Base-by-base conservation (phyloP, 2,329 filamentous ascomycete species). In the Sarocladium strictum region DNA sequence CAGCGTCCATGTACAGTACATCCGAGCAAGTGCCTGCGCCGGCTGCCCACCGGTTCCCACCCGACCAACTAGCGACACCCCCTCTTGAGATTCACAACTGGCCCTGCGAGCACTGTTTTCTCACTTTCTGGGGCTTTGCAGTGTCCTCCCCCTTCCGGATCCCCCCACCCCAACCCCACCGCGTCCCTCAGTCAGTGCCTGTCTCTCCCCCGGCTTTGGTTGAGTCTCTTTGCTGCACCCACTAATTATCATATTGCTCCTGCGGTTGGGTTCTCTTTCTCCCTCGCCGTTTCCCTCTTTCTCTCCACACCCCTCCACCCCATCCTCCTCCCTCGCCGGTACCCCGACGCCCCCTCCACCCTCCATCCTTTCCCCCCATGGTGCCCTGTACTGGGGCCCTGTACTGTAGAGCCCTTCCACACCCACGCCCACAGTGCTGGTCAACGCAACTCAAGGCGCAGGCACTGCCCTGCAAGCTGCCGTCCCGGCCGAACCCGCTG, bases 401-500 rank as follows among this genome's bases (percentile, higher is more conserved):
- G n/a, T n/a, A n/a, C 29, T 35, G 47, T 29, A 51, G 47, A 51
- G 47, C 14, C n/a, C 47, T 51, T 10, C 29, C 47, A 51, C 47
- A 35, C 47, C 27, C 47, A 51, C 47, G 26, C 43, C 43, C 26
- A 29, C 43, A 29, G 23, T n/a, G 26, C 43, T 49, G 43, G 43
- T 32, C 23, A 24, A 49, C 43, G 26, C 43, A 49, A 49, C 26
- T 32, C 43, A 49, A 49, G 43, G 40, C 19, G 47, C 47, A 51
- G 29, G 47, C 27, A 29, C 47, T 51, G 47, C 47, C 47, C 47
- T 51, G 47, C 19, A 29, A 51, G 47, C 47, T 40, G 33, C 50
- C 50, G 35, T 40, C 50, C 47, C 50, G 50, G 50, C 50, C 50
- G 50, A 53, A 53, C 50, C 50, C 50, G 50, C 50, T 53, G 32